A percentile compares a stretch with the other conserved stretches of the same genome.
Conservation (phyloP, 2,329 filamentous ascomycete genomes). For the Colletotrichum brevisporum region DNA sequence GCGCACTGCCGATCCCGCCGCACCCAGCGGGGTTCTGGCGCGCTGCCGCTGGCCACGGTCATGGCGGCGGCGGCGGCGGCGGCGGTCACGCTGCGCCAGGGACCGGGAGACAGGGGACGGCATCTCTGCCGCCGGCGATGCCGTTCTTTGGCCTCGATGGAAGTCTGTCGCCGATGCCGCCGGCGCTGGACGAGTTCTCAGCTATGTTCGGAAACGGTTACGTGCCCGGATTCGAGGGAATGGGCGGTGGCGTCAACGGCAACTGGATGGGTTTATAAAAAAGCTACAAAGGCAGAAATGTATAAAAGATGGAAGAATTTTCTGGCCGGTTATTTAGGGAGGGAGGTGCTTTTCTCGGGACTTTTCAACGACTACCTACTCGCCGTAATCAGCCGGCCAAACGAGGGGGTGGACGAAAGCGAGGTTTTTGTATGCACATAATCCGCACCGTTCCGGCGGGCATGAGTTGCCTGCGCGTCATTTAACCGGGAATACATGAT, state of each 20-base stretch:
- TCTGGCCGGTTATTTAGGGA: too few relatives aligned
- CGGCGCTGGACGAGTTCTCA: conserved; percentile 54
- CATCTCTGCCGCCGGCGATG: conserved; percentile 47
- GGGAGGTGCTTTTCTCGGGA: too few relatives aligned
- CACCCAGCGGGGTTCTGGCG: conserved; percentile 29
- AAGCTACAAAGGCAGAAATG: too few relatives aligned
- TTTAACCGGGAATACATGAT: too few relatives aligned
- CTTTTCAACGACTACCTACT: too few relatives aligned
- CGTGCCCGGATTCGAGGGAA: conserved; percentile 27
- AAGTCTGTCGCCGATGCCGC: conserved; percentile 55
- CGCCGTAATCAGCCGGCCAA: too few relatives aligned
- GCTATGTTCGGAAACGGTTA: conserved; percentile 39
- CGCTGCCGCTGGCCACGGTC: conserved; percentile 6
- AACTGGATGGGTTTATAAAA: conserved; percentile 33
- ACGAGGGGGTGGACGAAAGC: too few relatives aligned
- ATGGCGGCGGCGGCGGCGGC: conserved; percentile 12
- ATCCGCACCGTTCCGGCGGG: too few relatives aligned
- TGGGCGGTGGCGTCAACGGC: conserved; percentile 24
- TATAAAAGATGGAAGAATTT: too few relatives aligned
- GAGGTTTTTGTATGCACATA: too few relatives aligned
- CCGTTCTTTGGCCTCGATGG: conserved; percentile 55
- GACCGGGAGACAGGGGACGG: conserved; percentile 36
- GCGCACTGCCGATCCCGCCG: conserved; percentile 31
- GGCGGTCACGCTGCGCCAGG: conserved; percentile 33
- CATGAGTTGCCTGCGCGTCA: too few relatives aligned